phyloP scores from a whole-genome alignment of 768 basidiomycete genomes.

The Trametes coccinea region DNA sequence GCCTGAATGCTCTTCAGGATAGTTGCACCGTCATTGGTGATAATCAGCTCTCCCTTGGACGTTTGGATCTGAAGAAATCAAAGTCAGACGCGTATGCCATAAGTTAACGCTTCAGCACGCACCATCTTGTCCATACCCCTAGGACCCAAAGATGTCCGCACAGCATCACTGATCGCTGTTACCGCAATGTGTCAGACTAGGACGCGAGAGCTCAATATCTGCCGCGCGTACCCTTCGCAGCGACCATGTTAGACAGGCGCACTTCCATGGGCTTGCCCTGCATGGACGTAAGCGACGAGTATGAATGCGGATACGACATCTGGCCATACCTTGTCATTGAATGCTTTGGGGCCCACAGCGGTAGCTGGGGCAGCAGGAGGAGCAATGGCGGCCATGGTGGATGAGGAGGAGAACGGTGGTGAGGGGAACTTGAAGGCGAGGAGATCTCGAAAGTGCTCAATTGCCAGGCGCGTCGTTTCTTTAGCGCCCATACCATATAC shows the following conservation, averaged over 20 bases:
- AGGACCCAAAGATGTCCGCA: slow-evolving; percentile 93
- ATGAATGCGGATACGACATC: background rate
- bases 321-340: slow-evolving; percentile 77
- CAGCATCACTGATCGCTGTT: slow-evolving; percentile 94
- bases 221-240: slow-evolving; percentile 78
- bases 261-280: slow-evolving; percentile 99
- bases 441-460: slow-evolving; percentile 8
- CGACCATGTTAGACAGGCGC: slow-evolving; percentile 94
- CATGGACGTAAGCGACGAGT: slow-evolving; percentile 29
- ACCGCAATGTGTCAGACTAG: background rate
- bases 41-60: slow-evolving; percentile 92
- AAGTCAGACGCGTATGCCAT: background rate
- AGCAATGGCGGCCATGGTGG: slow-evolving; percentile 30
- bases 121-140: slow-evolving; percentile 99
- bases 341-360: slow-evolving; percentile 42
- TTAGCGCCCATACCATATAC: slow-evolving; percentile 1
- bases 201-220: background rate
- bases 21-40: slow-evolving; percentile 98
- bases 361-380: slow-evolving; percentile 18
- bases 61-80: slow-evolving; percentile 78
- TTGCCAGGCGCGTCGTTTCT: slow-evolving; percentile 15
- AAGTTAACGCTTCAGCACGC: slow-evolving; percentile 18
- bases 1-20: slow-evolving; percentile 96
- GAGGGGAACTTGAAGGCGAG: background rate
- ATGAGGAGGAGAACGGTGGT: background rate